Evolutionary conservation across 2,329 filamentous ascomycete species (phyloP), one percentile per base, ranked within the genome.

Genomic region (Aspergillus chevalieri): DNA sequence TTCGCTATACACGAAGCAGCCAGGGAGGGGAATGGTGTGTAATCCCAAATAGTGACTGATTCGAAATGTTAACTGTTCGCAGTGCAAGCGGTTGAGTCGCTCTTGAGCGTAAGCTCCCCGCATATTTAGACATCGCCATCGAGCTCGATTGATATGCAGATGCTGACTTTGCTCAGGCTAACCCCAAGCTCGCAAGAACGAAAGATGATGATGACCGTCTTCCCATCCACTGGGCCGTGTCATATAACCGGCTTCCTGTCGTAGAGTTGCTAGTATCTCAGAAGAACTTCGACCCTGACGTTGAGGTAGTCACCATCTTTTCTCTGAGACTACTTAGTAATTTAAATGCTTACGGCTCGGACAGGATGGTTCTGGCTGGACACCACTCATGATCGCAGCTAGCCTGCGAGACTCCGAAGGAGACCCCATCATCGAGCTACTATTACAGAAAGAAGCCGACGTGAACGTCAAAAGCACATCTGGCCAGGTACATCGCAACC

Each of bases 171-270:
- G n/a, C 87, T 19, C 19, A 92, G 86, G 83, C 84, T 57, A 90
- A 95, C 63, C 84, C 87, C 2, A 91, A 87, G 62, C 80, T 94
- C 36, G 84, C 88, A 22, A 77, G 74, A 50, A 82, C 84, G 61
- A 76, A 74, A 62, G 93, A 98, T 63, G 85, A 88, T 44, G 93
- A 98, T 67, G 89, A 89, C 14, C 87, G 93, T 42, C 81, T 95
- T 34, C 85, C 93, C 2, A 83, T 97, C 50, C 93, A 98, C 76
- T 98, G 93, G 93, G 92, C 93, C 0, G 82, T 84, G 2, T 93
- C 91, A 19, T 86, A 87, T 68, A 94, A 93, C 66, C 85, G 83
- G 57, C 71, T 85, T 6, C 80, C 84, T 21, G 89, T 96, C 51
- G 83, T 88, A 15, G 77, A 86, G 45, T 66, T 92, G 17, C 76